Evolutionary conservation across 306 rosid genomes (phyloP), one percentile per base, ranked within the genome.

Genomic region (Castanopsis chinensis): DNA sequence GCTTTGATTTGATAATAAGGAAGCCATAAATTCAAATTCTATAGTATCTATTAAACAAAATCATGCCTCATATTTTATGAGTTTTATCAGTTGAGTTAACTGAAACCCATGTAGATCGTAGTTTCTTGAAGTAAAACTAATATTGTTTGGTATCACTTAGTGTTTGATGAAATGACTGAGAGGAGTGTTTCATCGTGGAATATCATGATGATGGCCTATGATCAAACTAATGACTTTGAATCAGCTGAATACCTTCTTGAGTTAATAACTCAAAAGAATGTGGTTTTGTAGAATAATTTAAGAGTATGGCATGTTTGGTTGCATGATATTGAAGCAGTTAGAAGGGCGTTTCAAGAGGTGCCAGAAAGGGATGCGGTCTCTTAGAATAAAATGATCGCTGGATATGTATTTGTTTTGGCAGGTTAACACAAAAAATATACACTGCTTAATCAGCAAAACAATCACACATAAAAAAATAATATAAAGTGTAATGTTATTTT

Each of bases 221-320:
- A 91, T 76, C 91, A 71, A 58, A 23, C 80, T n/a, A 30, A 30
- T 7, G 90, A 91, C 75, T 83, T 73, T 72, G 74, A 83, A 18
- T 73, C 88, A 0, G 87, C 88, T 4, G 87, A 88, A 85, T 13
- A 37, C 45, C 89, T 91, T 59, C 80, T 86, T 19, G 61, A 18
- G 14, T 75, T 43, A 5, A 91, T 89, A 90, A 93, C 93, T 20
- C 45, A 10, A 71, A 89, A 74, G 82, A 88, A 85, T 80, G 86
- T 83, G 51, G 86, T 85, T 52, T 91, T 91, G 17, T 91, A 92
- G 93, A 91, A 91, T 71, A 89, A 86, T 2, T 12, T 87, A 25
- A 37, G 43, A 58, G 84, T 77, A 3, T 70, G 93, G 58, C 78
- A 75, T 55, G 69, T 85, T 14, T 77, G 81, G 73, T 79, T 76